Evolutionary conservation across 345 rosid species (phyloP), one percentile per base, ranked within the genome.

Genomic region (Corchorus olitorius): DNA sequence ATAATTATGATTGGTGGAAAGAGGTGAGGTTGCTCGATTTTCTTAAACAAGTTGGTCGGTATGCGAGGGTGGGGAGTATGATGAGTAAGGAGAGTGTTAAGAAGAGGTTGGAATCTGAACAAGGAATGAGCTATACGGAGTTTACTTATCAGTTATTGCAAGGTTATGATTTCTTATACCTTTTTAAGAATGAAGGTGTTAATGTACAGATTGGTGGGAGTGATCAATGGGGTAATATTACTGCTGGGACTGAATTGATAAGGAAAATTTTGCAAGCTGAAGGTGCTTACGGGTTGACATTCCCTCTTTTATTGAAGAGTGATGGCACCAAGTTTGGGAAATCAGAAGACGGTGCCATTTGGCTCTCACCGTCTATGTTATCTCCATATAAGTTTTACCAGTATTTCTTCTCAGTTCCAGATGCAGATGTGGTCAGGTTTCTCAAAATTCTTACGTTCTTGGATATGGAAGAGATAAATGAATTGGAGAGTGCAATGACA

Each of bases 1-100:
- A 96, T 79, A 96, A 96, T 83, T 93, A 92, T 77, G 97, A 93
- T 59, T 96, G 99, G 98, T 93, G 98, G 99, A 96, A 89, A 85
- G 97, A 92, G 60, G 81, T 93, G 77, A 84, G 62, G 75, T 78
- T 93, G 81, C 87, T 93, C 46, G 97, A 96, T 77, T 93, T 96
- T 78, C 85, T 96, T 65, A 92, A 87, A 81, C 82, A 85, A 59
- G 97, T 96, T 0, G 99, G 98, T 55, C 81, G 87, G 50, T 96
- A 70, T 82, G 98, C 99, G 15, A 87, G 98, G 74, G 91, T 96
- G 53, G 93, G 99, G 55, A 79, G 86, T 4, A 96, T 96, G 99
- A 86, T 89, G 77, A 87, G 89, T 9, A 96, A 96, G 82, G 98
- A 93, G 87, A 93, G 97, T 74, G 99, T 96, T 71, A 93, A 87